Evolutionary conservation across 164 flowering plant genomes (phyloP).

Genomic region (Annona squamosa): DNA sequence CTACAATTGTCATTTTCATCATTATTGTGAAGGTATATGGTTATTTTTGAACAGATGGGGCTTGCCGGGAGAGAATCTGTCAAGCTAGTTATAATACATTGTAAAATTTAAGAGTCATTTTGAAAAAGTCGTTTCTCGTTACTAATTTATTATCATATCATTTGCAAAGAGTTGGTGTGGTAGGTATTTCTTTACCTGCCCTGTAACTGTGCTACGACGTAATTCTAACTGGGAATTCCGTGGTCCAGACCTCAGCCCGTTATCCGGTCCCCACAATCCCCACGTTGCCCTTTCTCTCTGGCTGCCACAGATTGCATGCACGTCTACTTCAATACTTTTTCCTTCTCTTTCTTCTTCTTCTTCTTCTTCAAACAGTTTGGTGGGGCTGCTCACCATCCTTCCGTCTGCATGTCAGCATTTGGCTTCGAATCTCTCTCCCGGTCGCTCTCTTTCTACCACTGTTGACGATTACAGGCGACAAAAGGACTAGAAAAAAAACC

Average conservation of each 20-base stretch:
- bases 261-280: not conserved
- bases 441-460: not conserved
- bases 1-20: too few species aligned
- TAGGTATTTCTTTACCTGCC: not conserved
- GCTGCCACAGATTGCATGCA: not conserved
- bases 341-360: not conserved
- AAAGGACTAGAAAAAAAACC: not conserved
- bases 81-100: too few species aligned
- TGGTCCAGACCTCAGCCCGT: conserved; percentile 1
- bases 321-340: not conserved
- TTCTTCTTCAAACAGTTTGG: conserved; percentile 6
- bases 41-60: too few species aligned
- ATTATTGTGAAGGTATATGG: too few species aligned
- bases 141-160: not conserved
- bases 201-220: conserved; percentile 2
- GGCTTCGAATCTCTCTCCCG: not conserved
- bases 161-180: conserved; percentile 3
- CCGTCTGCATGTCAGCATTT: conserved; percentile 5
- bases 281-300: not conserved
- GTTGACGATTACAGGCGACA: not conserved
- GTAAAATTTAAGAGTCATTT: too few species aligned
- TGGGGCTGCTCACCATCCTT: conserved; percentile 14
- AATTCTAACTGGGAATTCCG: not conserved
- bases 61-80: too few species aligned
- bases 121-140: not conserved